phyloP scores from a whole-genome alignment of 2,329 filamentous ascomycete genomes.

The Cladorrhinum sp. region DNA sequence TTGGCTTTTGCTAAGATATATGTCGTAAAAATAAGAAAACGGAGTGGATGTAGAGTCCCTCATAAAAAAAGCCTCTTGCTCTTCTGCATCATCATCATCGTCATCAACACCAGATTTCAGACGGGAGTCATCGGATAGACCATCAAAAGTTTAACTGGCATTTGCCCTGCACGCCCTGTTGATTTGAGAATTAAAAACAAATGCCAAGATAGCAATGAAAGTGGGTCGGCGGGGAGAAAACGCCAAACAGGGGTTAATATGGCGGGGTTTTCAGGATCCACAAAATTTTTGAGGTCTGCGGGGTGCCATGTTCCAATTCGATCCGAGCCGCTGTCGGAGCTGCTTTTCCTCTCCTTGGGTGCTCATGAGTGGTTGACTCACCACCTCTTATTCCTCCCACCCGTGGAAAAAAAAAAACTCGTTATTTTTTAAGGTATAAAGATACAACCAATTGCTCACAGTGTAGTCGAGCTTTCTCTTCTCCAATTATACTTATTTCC shows the following conservation, averaged over 20 bases:
- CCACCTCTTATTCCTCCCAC: background rate
- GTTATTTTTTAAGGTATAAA: background rate
- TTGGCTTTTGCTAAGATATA: too few species aligned
- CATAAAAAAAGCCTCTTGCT: background rate
- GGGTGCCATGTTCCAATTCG: background rate
- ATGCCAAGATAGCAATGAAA: background rate
- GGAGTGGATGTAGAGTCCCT: too few species aligned
- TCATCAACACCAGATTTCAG: background rate
- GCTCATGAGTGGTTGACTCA: conserved; percentile 1
- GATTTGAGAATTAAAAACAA: background rate
- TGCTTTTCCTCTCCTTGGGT: background rate
- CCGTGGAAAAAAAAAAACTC: background rate
- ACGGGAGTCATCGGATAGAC: background rate
- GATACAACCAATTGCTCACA: background rate
- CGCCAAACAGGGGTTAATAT: background rate
- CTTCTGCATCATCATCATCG: background rate
- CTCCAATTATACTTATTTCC: background rate
- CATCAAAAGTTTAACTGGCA: background rate
- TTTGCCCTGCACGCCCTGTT: background rate
- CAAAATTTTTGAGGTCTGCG: background rate
- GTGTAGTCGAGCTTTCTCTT: background rate
- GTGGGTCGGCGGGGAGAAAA: background rate
- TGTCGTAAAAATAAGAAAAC: too few species aligned
- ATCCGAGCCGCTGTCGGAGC: conserved; percentile 6
- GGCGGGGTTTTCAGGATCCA: background rate